These are phyloP conservation scores for Corinectria fuckeliana DNA, from an alignment of 2,329 filamentous ascomycete genomes.

Conservation along the genomic window DNA sequence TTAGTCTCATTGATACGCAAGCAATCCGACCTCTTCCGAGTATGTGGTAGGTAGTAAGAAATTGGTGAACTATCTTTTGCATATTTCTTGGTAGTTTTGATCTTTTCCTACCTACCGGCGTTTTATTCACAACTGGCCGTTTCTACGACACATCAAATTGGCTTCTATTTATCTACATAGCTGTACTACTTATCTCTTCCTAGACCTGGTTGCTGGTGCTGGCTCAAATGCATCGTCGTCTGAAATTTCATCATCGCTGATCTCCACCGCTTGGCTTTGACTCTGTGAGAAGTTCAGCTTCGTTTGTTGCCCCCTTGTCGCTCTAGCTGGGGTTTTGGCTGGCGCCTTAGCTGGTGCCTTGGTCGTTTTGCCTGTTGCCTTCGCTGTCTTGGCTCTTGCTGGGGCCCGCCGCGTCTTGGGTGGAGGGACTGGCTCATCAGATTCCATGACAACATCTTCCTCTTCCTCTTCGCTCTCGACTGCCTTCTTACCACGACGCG, in stretches of 20 bases:
- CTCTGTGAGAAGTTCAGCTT: constrained; percentile 47
- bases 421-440: constrained; percentile 51
- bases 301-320: constrained; percentile 42
- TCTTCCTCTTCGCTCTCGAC: constrained; percentile 53
- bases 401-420: constrained; percentile 40
- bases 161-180: background rate
- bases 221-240: constrained; percentile 68
- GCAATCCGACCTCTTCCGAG: too few relatives aligned
- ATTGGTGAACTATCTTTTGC: too few relatives aligned
- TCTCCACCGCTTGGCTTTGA: constrained; percentile 59
- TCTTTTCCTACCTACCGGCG: background rate
- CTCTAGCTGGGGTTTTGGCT: constrained; percentile 10
- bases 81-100: background rate
- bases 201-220: constrained; percentile 47
- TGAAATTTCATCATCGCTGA: constrained; percentile 71
- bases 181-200: constrained; percentile 35
- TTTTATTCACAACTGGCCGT: background rate
- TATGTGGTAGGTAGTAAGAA: too few relatives aligned
- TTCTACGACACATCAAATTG: background rate
- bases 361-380: constrained; percentile 18
- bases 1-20: background rate
- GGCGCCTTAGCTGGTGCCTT: constrained; percentile 8
- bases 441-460: constrained; percentile 61
- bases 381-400: constrained; percentile 20
- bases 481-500: constrained; percentile 48